Evolutionary conservation across 2,329 filamentous ascomycete genomes (phyloP).

Genomic region (Phialophora macrospora): DNA sequence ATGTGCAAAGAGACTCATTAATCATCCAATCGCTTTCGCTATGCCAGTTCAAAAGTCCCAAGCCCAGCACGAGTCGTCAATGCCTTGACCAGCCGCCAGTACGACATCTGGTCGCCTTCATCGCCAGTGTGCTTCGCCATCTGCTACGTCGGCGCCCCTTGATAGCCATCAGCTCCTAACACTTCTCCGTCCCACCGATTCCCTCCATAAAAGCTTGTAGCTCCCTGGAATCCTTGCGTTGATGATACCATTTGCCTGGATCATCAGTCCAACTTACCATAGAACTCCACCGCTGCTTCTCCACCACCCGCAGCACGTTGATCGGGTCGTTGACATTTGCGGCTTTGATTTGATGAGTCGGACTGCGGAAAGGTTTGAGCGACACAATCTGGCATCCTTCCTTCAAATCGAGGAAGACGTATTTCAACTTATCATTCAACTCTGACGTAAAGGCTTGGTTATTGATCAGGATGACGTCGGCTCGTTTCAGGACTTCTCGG

Average conservation of each 20-base stretch:
- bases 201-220: slow-evolving; percentile 55
- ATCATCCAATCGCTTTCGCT: background rate
- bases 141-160: background rate
- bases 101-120: background rate
- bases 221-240: slow-evolving; percentile 71
- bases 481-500: slow-evolving; percentile 73
- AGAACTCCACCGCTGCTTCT: slow-evolving; percentile 69
- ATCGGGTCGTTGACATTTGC: slow-evolving; percentile 79
- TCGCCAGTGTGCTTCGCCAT: background rate
- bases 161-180: slow-evolving; percentile 3
- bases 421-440: slow-evolving; percentile 81
- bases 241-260: slow-evolving; percentile 85
- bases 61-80: slow-evolving; percentile 1
- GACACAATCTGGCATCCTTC: slow-evolving; percentile 88
- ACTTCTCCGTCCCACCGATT: slow-evolving; percentile 35
- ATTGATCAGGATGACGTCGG: slow-evolving; percentile 96
- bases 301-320: slow-evolving; percentile 78
- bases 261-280: slow-evolving; percentile 89
- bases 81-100: background rate
- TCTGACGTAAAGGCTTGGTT: slow-evolving; percentile 93
- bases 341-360: slow-evolving; percentile 73
- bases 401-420: slow-evolving; percentile 93
- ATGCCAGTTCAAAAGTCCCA: background rate
- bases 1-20: background rate
- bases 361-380: slow-evolving; percentile 86